phyloP scores from a whole-genome alignment of 805 yeast genomes.

The Candida peoriensis region DNA sequence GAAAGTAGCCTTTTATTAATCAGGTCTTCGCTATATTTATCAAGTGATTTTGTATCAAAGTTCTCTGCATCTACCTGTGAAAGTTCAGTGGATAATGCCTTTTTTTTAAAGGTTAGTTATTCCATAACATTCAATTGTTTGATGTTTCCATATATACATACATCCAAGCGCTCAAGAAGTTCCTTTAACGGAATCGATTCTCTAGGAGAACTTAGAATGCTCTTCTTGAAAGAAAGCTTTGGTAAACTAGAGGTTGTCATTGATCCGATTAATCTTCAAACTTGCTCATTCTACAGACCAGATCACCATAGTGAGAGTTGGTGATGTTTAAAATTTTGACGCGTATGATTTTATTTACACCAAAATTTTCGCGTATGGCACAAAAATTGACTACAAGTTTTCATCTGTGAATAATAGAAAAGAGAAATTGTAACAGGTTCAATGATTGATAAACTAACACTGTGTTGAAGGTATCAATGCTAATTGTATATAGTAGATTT shows the following conservation, averaged over 20 bases:
- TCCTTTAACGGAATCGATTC: slow-evolving; percentile 60
- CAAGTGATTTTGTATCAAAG: slow-evolving; percentile 42
- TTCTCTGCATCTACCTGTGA: slow-evolving; percentile 57
- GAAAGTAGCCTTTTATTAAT: slow-evolving; percentile 52
- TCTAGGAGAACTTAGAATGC: slow-evolving; percentile 51
- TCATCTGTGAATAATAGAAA: too few species aligned
- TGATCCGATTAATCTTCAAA: neutral
- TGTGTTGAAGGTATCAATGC: too few species aligned
- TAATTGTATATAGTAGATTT: too few species aligned
- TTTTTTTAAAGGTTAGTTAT: neutral
- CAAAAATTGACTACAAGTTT: too few species aligned
- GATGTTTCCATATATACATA: slow-evolving; percentile 16
- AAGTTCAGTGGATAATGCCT: slow-evolving; percentile 58
- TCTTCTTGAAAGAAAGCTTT: slow-evolving; percentile 35
- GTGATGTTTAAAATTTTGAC: slow-evolving; percentile 2
- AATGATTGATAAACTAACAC: too few species aligned
- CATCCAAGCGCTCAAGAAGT: slow-evolving; percentile 49
- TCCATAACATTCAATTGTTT: neutral
- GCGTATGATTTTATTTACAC: too few species aligned
- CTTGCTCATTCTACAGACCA: too few species aligned
- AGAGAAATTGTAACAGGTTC: too few species aligned
- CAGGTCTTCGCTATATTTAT: slow-evolving; percentile 44
- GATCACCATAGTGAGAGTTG: neutral
- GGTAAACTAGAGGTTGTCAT: slow-evolving; percentile 16
- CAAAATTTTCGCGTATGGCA: too few species aligned